Evolutionary conservation across 768 basidiomycete genomes (phyloP), one percentile per base, ranked within the genome.

Genomic region (Suillus bovinus): DNA sequence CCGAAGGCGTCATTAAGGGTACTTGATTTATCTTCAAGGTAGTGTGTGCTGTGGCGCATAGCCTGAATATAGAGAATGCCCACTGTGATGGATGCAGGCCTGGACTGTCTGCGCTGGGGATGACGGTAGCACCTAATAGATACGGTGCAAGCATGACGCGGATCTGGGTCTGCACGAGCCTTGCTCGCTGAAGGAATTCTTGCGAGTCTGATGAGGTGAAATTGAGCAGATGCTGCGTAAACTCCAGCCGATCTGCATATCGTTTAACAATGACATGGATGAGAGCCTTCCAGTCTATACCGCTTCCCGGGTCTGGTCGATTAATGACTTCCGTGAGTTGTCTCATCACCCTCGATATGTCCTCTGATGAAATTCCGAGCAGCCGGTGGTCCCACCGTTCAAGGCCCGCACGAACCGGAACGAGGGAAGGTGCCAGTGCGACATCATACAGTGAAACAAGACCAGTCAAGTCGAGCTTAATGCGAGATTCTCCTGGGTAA

Each of bases 231-330:
- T 79, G 69, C 14, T 69, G 75, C 9, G 79, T 62, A 22, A 77
- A 61, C 59, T 82, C 78, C 14, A 84, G 69, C n/a, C 82, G 69
- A 20, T 74, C 75, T 6, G 72, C 73, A 58, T 79, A 81, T 8
- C 81, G 78, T 47, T 82, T 74, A 4, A 74, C 70, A n/a, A 82
- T 67, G 34, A 77, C 72, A 11, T 74, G 71, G 14, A 75, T 64
- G 39, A 81, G 68, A 3, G 73, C 71, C 31, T 67, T 67, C 82
- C 83, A 83, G 64, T 84, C 80, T 3, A 82, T 60, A 0, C 73
- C 74, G 56, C 76, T 81, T 0, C 63, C 61, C 3, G 16, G 47
- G 3, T 39, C 53, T 20, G 65, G 50, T 38, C 55, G 20, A 22
- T 29, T 33, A 42, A 71, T 27, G 14, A 9, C 42, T 9, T 52